Evolutionary conservation across 1,139 yeast genomes (phyloP).

Genomic region (Hyphopichia burtonii): DNA sequence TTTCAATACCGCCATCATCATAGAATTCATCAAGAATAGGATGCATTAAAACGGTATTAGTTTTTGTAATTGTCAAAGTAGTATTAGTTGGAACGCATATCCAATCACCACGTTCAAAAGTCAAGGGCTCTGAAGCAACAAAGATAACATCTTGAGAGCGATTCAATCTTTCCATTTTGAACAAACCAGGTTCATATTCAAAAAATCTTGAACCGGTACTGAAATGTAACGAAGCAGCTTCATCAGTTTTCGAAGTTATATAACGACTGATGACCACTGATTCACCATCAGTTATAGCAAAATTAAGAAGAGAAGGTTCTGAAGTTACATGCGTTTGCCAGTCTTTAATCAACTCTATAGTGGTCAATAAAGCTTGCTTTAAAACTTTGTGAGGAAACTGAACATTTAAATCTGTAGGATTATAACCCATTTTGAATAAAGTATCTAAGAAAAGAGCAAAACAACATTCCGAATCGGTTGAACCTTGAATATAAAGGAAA

Average conservation of each 20-base stretch:
- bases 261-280: conserved; percentile 88
- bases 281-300: conserved; percentile 93
- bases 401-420: conserved; percentile 47
- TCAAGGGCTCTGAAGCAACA: conserved; percentile 94
- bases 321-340: conserved; percentile 51
- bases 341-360: conserved; percentile 69
- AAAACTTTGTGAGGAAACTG: conserved; percentile 54
- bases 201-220: conserved; percentile 90
- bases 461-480: conserved; percentile 94
- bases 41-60: conserved; percentile 82
- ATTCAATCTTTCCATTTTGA: conserved; percentile 90
- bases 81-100: conserved; percentile 95
- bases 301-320: conserved; percentile 87
- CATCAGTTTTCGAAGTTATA: conserved; percentile 84
- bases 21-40: conserved; percentile 90
- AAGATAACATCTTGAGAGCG: conserved; percentile 92
- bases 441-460: conserved; percentile 87
- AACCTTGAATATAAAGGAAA: conserved; percentile 80
- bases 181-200: conserved; percentile 86
- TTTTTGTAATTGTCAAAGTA: conserved; percentile 70
- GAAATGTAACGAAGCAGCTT: conserved; percentile 94
- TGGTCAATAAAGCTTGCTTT: conserved; percentile 66
- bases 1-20: conserved; percentile 60
- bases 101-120: conserved; percentile 98
- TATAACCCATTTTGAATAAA: conserved; percentile 69